Conservation (phyloP, 176 grass and related monocot species). For the Otatea glauca region DNA sequence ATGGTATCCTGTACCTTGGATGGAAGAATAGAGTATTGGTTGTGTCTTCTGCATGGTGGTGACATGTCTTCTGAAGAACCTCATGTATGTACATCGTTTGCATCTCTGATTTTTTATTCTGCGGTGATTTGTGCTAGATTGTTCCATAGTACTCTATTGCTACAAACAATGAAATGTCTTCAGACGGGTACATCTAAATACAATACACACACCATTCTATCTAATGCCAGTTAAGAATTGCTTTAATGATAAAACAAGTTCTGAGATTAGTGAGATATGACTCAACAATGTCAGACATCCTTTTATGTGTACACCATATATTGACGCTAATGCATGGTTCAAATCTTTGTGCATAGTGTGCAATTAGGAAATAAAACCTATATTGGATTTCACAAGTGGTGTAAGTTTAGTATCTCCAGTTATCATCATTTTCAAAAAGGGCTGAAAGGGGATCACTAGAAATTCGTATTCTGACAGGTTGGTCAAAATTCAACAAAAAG, state of each 20-base stretch:
- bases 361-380: not conserved
- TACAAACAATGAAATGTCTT: conserved; percentile 25
- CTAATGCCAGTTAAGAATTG: not conserved
- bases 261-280: not conserved
- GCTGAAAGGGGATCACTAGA: not conserved
- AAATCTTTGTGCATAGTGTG: not conserved
- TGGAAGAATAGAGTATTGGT: conserved; percentile 63
- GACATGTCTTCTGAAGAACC: conserved; percentile 30
- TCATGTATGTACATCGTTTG: conserved; percentile 10
- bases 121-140: not conserved
- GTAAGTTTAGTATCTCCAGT: not conserved
- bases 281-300: not conserved
- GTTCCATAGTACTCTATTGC: not conserved
- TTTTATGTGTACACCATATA: not conserved
- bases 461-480: not conserved
- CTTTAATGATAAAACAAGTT: not conserved
- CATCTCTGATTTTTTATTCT: not conserved
- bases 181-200: not conserved
- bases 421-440: not conserved
- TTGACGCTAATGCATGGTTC: not conserved
- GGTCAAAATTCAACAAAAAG: not conserved
- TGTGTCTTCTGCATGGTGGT: conserved; percentile 65
- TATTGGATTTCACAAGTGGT: not conserved
- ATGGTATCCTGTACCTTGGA: conserved; percentile 60
- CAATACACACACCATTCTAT: not conserved